Evolutionary conservation across 192 early-diverging fungal species (phyloP).

Genomic region (Entophlyctis helioformis): DNA sequence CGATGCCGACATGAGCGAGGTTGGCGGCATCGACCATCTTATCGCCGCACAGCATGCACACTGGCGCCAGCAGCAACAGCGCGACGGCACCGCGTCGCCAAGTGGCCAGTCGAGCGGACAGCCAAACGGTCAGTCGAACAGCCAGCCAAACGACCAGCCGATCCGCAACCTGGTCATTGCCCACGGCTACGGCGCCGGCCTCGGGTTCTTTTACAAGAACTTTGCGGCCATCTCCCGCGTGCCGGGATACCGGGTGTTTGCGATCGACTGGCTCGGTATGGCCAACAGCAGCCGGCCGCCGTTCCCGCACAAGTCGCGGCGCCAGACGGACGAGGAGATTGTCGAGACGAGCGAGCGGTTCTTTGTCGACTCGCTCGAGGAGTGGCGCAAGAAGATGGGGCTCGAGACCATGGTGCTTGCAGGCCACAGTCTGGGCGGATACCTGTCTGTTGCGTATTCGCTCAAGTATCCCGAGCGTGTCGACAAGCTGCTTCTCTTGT

Average conservation of each 20-base stretch:
- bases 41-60: too few species aligned
- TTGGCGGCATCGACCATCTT: too few species aligned
- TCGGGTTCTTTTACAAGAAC: conserved; percentile 63
- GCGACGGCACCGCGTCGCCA: too few species aligned
- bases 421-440: conserved; percentile 73
- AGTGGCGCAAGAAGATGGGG: conserved; percentile 65
- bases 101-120: too few species aligned
- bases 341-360: conserved; percentile 51
- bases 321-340: conserved; percentile 15
- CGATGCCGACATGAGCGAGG: too few species aligned
- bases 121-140: too few species aligned
- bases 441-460: conserved; percentile 74
- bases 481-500: conserved; percentile 75
- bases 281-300: conserved; percentile 69
- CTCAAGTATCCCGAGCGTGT: conserved; percentile 77
- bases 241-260: conserved; percentile 46
- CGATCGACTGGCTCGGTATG: conserved; percentile 95
- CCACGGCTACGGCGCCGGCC: conserved; percentile 71
- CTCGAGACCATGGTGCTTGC: conserved; percentile 65
- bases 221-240: conserved; percentile 28
- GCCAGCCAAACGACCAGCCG: too few species aligned
- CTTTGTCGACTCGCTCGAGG: conserved; percentile 85
- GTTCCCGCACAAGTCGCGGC: conserved; percentile 40
- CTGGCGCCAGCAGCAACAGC: too few species aligned
- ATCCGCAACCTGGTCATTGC: conserved; percentile 59